Conservation (phyloP, 768 basidiomycete species). For the Boletus sensibilis region DNA sequence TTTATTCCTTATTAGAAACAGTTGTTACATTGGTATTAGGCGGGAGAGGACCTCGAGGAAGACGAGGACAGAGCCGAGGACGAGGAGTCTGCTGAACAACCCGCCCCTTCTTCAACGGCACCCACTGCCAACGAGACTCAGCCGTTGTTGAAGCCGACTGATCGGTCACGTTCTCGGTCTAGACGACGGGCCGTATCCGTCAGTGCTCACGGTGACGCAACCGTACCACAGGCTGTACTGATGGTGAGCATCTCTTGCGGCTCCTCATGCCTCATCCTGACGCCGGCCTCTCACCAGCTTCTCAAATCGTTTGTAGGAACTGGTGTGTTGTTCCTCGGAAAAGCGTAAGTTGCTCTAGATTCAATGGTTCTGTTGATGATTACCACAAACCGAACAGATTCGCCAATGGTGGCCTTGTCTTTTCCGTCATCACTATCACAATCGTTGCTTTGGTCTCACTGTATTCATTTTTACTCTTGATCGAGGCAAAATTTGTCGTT, state of each 20-base stretch:
- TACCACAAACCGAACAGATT: slow-evolving; percentile 52
- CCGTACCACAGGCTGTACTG: slow-evolving; percentile 85
- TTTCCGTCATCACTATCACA: slow-evolving; percentile 75
- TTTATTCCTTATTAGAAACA: background rate
- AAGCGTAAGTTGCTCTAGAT: slow-evolving; percentile 53
- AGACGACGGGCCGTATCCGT: slow-evolving; percentile 56
- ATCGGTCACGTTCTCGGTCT: slow-evolving; percentile 49
- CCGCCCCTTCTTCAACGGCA: slow-evolving; percentile 7
- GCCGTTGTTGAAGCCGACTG: slow-evolving; percentile 48
- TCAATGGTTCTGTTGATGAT: background rate
- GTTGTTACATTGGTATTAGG: slow-evolving; percentile 44
- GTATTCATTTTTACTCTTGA: slow-evolving; percentile 90
- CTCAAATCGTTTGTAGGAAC: slow-evolving; percentile 95
- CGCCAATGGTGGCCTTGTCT: slow-evolving; percentile 91
- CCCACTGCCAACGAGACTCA: slow-evolving; percentile 44
- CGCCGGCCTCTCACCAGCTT: slow-evolving; percentile 46
- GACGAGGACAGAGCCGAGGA: slow-evolving; percentile 68
- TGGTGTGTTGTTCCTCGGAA: slow-evolving; percentile 93
- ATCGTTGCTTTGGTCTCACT: slow-evolving; percentile 85
- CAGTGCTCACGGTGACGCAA: slow-evolving; percentile 78
- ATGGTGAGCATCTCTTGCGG: slow-evolving; percentile 58
- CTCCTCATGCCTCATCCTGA: slow-evolving; percentile 1
- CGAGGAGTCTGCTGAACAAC: slow-evolving; percentile 45
- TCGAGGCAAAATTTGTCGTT: slow-evolving; percentile 83
- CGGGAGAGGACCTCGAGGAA: slow-evolving; percentile 89